Evolutionary conservation across 192 early-diverging fungal species (phyloP), one percentile per base, ranked within the genome.

Genomic region (Coemansia sp.): DNA sequence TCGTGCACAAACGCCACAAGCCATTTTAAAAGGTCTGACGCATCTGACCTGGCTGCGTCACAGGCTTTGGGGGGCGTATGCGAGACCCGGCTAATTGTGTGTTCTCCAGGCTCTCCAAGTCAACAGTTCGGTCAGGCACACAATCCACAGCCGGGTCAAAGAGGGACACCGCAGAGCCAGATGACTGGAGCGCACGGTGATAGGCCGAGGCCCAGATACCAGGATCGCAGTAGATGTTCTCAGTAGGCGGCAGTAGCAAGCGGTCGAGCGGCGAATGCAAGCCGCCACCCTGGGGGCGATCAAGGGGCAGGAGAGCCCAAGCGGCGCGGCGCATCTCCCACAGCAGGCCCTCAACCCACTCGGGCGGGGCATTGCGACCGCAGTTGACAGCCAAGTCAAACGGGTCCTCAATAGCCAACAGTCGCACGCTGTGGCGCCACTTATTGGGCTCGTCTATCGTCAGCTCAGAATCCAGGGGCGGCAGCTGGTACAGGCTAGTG

Each of bases 311-410:
- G 33, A 67, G 62, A 0, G 57, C 45, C 67, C 61, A 70, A 0
- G 78, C 78, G 23, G 73, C 78, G 21, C 78, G 60, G 16, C 78
- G 73, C 78, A 81, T 81, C 40, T 81, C 78, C 78, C 78, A 81
- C n/a, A 76, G 23, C 13, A 81, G 18, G 3, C 73, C 78, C 37
- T 66, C 70, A 11, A 66, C 60, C 78, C 78, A 81, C 60, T 72
- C 73, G 8, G 69, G 38, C 33, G 73, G 66, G 9, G 69, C 78
- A 16, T 63, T 65, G 60, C 78, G 70, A 1, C 61, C 73, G 34
- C 73, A 76, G 50, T 76, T 81, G 18, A 69, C 51, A 1, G 28
- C 9, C 16, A 56, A 23, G 18, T 81, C 78, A 3, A 81, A 76
- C 7, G 73, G 73, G 35, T 81, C 78, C 60, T 81, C 78, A 9